These are phyloP conservation scores for Lolium rigidum DNA, from an alignment of 176 grass and related monocot genomes.

Conservation along the genomic window DNA sequence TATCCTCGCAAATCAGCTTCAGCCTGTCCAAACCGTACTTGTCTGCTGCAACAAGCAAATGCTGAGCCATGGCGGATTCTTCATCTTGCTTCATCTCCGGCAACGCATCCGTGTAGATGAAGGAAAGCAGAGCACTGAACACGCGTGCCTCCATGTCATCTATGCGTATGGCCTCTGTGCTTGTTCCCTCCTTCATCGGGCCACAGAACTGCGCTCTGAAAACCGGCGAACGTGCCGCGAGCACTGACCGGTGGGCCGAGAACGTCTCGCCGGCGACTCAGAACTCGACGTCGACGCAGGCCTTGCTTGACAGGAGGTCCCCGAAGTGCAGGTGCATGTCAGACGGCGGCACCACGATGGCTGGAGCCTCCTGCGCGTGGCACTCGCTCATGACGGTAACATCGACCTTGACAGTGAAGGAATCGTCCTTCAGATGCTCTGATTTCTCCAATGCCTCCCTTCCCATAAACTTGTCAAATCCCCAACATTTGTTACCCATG, in stretches of 20 bases:
- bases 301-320: constrained; percentile 29
- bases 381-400: background rate
- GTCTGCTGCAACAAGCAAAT: constrained; percentile 19
- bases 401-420: background rate
- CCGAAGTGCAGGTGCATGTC: constrained; percentile 47
- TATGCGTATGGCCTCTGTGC: background rate
- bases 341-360: constrained; percentile 12
- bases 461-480: background rate
- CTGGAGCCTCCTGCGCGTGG: background rate
- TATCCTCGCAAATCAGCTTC: background rate
- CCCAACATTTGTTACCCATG: background rate
- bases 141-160: constrained; percentile 12
- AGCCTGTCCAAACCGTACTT: background rate
- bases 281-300: background rate
- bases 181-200: background rate
- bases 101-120: constrained; percentile 31
- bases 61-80: background rate
- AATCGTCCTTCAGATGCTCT: constrained; percentile 23
- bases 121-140: constrained; percentile 30
- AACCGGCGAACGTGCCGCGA: background rate
- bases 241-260: background rate
- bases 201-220: background rate
- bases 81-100: background rate
- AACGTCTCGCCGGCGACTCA: background rate
- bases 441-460: too few relatives aligned